These are phyloP conservation scores for Taphrina sp. DNA, from an alignment of 1,139 yeast species.

Conservation along the genomic window DNA sequence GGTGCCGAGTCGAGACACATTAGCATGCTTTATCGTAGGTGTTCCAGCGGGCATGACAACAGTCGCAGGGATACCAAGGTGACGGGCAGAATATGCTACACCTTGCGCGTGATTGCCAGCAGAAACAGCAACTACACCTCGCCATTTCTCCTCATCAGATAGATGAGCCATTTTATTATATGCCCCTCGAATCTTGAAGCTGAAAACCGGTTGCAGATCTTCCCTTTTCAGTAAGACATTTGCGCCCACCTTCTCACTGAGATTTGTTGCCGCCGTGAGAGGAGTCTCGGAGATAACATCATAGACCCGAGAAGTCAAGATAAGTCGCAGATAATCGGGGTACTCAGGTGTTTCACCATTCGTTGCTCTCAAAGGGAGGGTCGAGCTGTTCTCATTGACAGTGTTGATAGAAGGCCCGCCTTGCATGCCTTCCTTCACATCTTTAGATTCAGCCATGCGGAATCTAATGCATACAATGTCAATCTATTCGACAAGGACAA, in stretches of 20 bases:
- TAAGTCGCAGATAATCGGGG: constrained; percentile 27
- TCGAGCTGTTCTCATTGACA: constrained; percentile 7
- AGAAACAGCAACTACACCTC: constrained; percentile 95
- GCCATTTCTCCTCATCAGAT: constrained; percentile 62
- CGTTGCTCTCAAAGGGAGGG: background rate
- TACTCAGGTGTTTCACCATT: constrained; percentile 8
- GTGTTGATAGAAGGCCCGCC: constrained; percentile 1
- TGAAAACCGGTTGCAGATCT: constrained; percentile 89
- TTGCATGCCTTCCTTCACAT: too few species aligned
- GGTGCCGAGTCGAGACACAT: constrained; percentile 88
- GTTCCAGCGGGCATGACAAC: constrained; percentile 98
- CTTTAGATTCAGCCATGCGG: too few species aligned
- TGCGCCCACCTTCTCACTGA: constrained; percentile 70
- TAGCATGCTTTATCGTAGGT: constrained; percentile 87
- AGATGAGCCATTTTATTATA: constrained; percentile 93
- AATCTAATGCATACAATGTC: too few species aligned
- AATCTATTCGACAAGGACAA: too few species aligned
- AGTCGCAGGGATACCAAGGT: constrained; percentile 84
- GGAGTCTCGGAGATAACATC: constrained; percentile 94
- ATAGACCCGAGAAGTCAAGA: constrained; percentile 76
- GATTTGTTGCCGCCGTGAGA: constrained; percentile 67
- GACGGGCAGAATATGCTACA: constrained; percentile 86
- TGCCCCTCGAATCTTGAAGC: constrained; percentile 95
- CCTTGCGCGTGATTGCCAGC: constrained; percentile 99
- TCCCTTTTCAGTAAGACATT: constrained; percentile 81